Evolutionary conservation across 371 early-diverging fungal species (phyloP).

Genomic region (Syncephalastrum monosporum): DNA sequence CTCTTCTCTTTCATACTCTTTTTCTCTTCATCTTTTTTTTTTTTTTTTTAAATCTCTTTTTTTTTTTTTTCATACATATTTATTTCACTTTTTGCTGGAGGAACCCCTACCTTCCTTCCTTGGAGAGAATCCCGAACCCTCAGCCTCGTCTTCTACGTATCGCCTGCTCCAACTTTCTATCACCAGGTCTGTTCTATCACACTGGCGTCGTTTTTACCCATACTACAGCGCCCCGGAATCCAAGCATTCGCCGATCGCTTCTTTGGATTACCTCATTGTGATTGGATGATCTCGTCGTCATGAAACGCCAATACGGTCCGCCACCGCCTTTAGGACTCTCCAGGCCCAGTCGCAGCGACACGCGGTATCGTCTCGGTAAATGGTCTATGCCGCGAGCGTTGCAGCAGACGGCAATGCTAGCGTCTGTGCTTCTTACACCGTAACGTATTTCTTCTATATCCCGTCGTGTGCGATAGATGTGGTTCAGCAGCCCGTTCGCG

Average conservation of each 20-base stretch:
- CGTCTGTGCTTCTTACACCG: not conserved
- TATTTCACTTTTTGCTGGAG: not conserved
- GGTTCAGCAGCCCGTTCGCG: constrained; percentile 66
- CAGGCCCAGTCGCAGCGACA: constrained; percentile 13
- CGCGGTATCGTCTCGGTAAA: constrained; percentile 16
- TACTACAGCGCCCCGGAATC: too few relatives aligned
- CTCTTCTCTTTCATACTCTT: constrained; percentile 3
- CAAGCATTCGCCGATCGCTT: too few relatives aligned
- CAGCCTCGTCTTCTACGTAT: not conserved
- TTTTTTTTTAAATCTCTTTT: not conserved
- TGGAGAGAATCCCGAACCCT: not conserved
- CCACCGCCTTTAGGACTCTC: constrained; percentile 9
- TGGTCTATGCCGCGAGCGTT: too few relatives aligned
- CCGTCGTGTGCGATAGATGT: constrained; percentile 22
- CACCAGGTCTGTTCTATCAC: too few relatives aligned
- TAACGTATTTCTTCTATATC: not conserved
- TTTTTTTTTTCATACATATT: not conserved
- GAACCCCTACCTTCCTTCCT: constrained; percentile 1
- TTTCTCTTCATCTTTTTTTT: not conserved
- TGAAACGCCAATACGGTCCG: not conserved
- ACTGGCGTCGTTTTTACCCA: too few relatives aligned
- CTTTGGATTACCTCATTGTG: constrained; percentile 7
- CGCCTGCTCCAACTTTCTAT: too few relatives aligned
- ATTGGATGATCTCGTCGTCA: not conserved
- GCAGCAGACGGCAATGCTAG: too few relatives aligned